These are phyloP conservation scores for Camptophora hylomeconis DNA, from an alignment of 2,329 filamentous ascomycete genomes.

Conservation along the genomic window DNA sequence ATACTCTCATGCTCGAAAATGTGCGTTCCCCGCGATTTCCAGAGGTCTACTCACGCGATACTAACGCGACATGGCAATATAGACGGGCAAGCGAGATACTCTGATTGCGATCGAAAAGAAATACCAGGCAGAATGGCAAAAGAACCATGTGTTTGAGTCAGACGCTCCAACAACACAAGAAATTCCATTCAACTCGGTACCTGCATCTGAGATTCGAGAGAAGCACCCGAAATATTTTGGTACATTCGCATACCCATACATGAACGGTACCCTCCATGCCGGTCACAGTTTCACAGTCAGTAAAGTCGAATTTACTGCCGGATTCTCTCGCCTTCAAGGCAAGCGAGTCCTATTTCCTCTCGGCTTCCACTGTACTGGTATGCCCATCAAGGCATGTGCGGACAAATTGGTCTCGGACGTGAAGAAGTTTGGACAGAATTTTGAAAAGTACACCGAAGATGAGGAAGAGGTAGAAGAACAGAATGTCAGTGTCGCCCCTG, in stretches of 20 bases:
- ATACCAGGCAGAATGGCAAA: slow-evolving; percentile 76
- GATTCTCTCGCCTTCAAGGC: slow-evolving; percentile 81
- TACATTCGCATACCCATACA: slow-evolving; percentile 64
- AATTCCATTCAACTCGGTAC: slow-evolving; percentile 60
- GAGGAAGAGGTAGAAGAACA: slow-evolving; percentile 37
- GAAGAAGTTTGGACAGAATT: slow-evolving; percentile 74
- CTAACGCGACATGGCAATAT: too few relatives aligned
- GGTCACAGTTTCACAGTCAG: slow-evolving; percentile 85
- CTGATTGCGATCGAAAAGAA: slow-evolving; percentile 78
- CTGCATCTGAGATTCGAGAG: slow-evolving; percentile 60
- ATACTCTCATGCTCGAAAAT: slow-evolving; percentile 54
- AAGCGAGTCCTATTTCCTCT: slow-evolving; percentile 78
- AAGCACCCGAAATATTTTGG: slow-evolving; percentile 87
- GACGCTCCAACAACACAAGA: slow-evolving; percentile 71
- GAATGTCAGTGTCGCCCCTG: slow-evolving; percentile 41
- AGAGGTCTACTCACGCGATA: too few relatives aligned
- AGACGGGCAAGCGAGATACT: slow-evolving; percentile 79
- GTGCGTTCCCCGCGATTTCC: slow-evolving; percentile 23
- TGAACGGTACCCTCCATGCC: slow-evolving; percentile 80
- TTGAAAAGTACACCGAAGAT: slow-evolving; percentile 61
- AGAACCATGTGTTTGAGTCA: slow-evolving; percentile 66
- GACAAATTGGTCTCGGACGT: slow-evolving; percentile 91
- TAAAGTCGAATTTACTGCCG: slow-evolving; percentile 85
- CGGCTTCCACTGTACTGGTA: slow-evolving; percentile 91
- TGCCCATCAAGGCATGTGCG: slow-evolving; percentile 95